Evolutionary conservation across 495 filamentous ascomycete species (phyloP).

Genomic region (Aspergillus hancockii): DNA sequence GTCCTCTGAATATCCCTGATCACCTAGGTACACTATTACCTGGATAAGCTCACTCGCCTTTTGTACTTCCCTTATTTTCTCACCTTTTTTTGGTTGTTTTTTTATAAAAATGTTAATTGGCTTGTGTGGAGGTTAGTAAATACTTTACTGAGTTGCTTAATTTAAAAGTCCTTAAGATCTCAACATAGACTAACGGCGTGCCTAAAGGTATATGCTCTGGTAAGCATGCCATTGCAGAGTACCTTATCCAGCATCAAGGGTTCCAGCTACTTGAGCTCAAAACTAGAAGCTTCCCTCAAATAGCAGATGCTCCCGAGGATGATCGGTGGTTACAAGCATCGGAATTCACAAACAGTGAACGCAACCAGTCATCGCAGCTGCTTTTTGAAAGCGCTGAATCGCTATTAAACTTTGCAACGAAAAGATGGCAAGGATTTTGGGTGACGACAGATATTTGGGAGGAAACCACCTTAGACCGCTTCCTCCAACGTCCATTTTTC

Average conservation of each 20-base stretch:
- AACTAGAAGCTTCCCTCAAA: slow-evolving; percentile 17
- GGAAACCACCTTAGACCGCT: slow-evolving; percentile 65
- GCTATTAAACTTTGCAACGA: slow-evolving; percentile 82
- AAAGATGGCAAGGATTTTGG: slow-evolving; percentile 77
- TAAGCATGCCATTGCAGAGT: slow-evolving; percentile 81
- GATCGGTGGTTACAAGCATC: slow-evolving; percentile 34
- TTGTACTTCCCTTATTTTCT: no score
- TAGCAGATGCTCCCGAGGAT: slow-evolving; percentile 33
- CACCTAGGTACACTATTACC: no score
- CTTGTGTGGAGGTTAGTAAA: slow-evolving; percentile 76
- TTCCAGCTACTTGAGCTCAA: slow-evolving; percentile 56
- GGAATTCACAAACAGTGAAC: slow-evolving; percentile 22
- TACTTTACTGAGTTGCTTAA: slow-evolving; percentile 10
- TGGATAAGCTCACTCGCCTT: no score
- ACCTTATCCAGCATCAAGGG: slow-evolving; percentile 73
- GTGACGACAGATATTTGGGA: slow-evolving; percentile 80
- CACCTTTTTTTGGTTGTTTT: background rate
- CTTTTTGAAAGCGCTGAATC: slow-evolving; percentile 59
- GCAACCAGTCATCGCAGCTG: slow-evolving; percentile 22
- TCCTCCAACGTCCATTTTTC: slow-evolving; percentile 84
- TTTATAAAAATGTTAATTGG: slow-evolving; percentile 78
- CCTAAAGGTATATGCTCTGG: slow-evolving; percentile 81
- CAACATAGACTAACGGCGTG: slow-evolving; percentile 19
- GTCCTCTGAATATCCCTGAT: no score
- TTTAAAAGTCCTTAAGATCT: background rate